Evolutionary conservation across 2,329 filamentous ascomycete species (phyloP).

Genomic region (Trichoderma guizhouense): DNA sequence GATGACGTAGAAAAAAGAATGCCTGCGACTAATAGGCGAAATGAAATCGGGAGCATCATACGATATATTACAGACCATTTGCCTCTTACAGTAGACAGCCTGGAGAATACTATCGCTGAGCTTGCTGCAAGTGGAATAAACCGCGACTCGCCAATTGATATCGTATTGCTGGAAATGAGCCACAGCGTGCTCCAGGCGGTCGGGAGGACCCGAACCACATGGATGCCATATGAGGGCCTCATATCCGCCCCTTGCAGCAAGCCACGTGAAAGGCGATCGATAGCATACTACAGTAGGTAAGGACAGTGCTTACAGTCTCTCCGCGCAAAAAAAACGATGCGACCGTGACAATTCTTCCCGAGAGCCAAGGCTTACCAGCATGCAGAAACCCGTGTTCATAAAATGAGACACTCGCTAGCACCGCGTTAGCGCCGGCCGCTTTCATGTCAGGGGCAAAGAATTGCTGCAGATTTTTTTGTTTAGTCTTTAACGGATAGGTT

Average conservation of each 20-base stretch:
- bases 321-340: background rate
- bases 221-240: background rate
- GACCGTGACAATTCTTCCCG: background rate
- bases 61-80: background rate
- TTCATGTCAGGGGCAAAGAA: background rate
- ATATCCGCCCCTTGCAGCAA: constrained; percentile 2
- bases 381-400: background rate
- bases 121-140: background rate
- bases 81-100: background rate
- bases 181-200: background rate
- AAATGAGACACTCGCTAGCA: constrained; percentile 11
- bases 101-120: background rate
- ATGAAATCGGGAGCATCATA: background rate
- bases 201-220: constrained; percentile 13
- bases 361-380: background rate
- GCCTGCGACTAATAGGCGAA: background rate
- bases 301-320: background rate
- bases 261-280: constrained; percentile 6
- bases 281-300: background rate
- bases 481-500: background rate
- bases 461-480: background rate
- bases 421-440: background rate
- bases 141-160: background rate
- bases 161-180: background rate
- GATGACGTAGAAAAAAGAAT: background rate